Evolutionary conservation across 495 filamentous ascomycete genomes (phyloP).

Genomic region (Trichocladium antarcticum): DNA sequence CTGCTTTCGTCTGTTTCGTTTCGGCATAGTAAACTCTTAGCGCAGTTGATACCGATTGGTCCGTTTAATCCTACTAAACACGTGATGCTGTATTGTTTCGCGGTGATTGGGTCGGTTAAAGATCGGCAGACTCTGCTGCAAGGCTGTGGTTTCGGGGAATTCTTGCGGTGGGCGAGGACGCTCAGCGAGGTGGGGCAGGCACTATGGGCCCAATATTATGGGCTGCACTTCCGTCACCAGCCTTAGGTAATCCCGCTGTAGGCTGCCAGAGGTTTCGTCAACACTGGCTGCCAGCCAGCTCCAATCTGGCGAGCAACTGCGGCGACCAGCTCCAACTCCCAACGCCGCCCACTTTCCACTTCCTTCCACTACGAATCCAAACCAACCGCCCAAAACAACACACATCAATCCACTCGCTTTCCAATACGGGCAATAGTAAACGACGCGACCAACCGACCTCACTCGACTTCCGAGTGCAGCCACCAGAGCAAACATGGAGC

Average conservation of each 20-base stretch:
- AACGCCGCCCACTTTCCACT: background rate
- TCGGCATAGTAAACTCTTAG: slow-evolving; percentile 3
- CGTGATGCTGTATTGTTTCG: background rate
- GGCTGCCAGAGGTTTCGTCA: slow-evolving; percentile 34
- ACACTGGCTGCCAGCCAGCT: slow-evolving; percentile 12
- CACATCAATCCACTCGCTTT: background rate
- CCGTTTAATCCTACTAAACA: background rate
- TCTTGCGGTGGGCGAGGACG: slow-evolving; percentile 1
- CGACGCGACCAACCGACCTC: background rate
- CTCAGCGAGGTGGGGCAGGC: background rate
- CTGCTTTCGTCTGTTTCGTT: too few species aligned
- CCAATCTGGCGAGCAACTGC: slow-evolving; percentile 1
- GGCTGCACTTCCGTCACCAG: background rate
- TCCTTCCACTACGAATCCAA: background rate
- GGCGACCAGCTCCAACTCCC: slow-evolving; percentile 6
- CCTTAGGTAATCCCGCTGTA: slow-evolving; percentile 22
- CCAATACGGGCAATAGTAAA: background rate
- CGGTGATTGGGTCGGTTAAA: slow-evolving; percentile 5
- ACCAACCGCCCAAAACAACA: background rate
- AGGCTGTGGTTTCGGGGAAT: background rate
- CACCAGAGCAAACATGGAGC: slow-evolving; percentile 52
- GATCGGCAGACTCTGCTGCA: background rate
- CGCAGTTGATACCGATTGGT: background rate
- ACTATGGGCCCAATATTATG: background rate
- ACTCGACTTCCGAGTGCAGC: background rate